These are phyloP conservation scores for Cytospora schulzeri DNA, from an alignment of 2,329 filamentous ascomycete genomes.

Conservation along the genomic window DNA sequence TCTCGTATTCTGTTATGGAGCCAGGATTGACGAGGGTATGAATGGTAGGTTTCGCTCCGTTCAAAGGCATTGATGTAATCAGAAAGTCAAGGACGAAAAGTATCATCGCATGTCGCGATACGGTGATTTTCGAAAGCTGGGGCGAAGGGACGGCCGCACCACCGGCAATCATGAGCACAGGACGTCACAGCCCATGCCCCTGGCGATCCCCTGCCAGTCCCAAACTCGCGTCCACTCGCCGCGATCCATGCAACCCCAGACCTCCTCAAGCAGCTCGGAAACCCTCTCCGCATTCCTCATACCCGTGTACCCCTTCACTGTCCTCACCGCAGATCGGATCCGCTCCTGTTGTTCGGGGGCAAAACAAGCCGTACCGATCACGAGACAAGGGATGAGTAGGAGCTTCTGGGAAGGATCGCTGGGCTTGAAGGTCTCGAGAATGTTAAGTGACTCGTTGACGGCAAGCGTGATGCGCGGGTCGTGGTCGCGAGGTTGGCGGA, in stretches of 20 bases:
- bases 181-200: constrained; percentile 57
- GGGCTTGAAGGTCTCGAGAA: constrained; percentile 58
- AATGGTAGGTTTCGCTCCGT: background rate
- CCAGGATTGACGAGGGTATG: background rate
- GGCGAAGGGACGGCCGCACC: too few species aligned
- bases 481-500: constrained; percentile 50
- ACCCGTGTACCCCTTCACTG: constrained; percentile 60
- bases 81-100: background rate
- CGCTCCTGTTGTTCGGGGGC: constrained; percentile 54
- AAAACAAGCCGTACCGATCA: constrained; percentile 64
- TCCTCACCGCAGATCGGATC: constrained; percentile 51
- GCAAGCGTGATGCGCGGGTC: constrained; percentile 55
- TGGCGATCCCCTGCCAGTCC: constrained; percentile 65
- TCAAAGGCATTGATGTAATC: background rate
- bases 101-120: background rate
- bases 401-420: constrained; percentile 62
- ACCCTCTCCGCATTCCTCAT: constrained; percentile 60
- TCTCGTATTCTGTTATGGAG: background rate
- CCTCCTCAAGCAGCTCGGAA: constrained; percentile 55
- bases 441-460: constrained; percentile 58
- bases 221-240: constrained; percentile 61
- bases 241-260: constrained; percentile 61
- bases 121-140: background rate
- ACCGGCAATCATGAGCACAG: constrained; percentile 44
- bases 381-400: constrained; percentile 60